Base-by-base conservation (phyloP, 257 asterid genomes). In the Verbena officinalis region DNA sequence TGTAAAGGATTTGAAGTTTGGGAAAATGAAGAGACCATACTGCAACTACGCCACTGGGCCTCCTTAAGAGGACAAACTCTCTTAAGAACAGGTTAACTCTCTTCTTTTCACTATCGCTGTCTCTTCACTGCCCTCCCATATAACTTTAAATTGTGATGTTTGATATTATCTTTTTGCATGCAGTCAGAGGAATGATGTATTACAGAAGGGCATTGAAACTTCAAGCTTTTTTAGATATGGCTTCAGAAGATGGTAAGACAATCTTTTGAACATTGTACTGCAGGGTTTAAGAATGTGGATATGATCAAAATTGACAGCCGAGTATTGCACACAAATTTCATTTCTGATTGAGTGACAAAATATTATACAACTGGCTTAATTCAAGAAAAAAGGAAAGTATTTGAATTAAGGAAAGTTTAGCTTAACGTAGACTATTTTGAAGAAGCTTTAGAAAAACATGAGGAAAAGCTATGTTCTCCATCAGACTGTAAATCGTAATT, bases 161-260 rank as follows among this genome's bases (percentile, higher is more conserved):
- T 61, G 55, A 22, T n/a, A 27, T 55, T 34, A 45, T 33, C 55
- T 64, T 52, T 69, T 36, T 1, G 43, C 66, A 51, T 69, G 74
- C 96, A 88, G 96, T 88, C 57, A 76, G 96, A 75, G 96, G 96
- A 40, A 88, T 88, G 96, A 86, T 88, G 96, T 88, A 88, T 55
- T 88, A 88, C 70, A 68, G 95, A 78, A 81, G 95, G 82, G 96
- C 96, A 21, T 77, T 88, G 80, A 84, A 81, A 77, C 95, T 88
- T 80, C 96, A 86, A 73, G 95, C 96, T 49, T 88, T 81, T 75
- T 94, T 88, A 67, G 96, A 88, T 83, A 85, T 88, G 90, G 96
- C 96, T 59, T 38, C 75, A 11, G 91, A 83, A 81, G 67, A 61
- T 36, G 94, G 94, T 88, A 77, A 72, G 78, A 53, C 31, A 52